phyloP scores from a whole-genome alignment of 331 rosid species.

The Quercus phellos region DNA sequence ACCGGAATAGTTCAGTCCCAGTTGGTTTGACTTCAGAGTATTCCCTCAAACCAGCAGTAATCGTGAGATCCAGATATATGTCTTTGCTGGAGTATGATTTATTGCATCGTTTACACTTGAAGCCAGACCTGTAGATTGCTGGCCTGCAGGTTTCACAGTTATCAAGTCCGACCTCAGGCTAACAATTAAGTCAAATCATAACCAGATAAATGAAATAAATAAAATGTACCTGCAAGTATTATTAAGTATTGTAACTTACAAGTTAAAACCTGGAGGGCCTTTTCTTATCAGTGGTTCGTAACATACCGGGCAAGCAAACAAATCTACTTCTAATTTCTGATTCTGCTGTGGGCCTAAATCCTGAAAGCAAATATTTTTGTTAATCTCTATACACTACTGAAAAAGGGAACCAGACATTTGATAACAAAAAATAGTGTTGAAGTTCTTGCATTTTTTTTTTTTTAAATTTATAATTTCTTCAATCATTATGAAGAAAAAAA shows the following conservation, averaged over 20 bases:
- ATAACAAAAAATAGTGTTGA: not conserved
- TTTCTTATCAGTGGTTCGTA: slow-evolving; percentile 81
- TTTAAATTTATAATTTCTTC: not conserved
- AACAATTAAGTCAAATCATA: not conserved
- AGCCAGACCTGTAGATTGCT: slow-evolving; percentile 87
- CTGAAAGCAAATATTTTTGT: slow-evolving; percentile 26
- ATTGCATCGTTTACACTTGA: slow-evolving; percentile 72
- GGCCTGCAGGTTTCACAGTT: slow-evolving; percentile 40
- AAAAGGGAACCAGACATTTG: not conserved
- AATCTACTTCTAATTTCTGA: slow-evolving; percentile 39
- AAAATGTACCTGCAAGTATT: not conserved
- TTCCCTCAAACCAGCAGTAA: slow-evolving; percentile 66
- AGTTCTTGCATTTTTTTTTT: not conserved
- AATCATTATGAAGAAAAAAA: not conserved
- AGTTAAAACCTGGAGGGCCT: slow-evolving; percentile 76
- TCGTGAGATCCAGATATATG: slow-evolving; percentile 68
- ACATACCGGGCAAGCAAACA: slow-evolving; percentile 84
- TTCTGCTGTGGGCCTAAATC: slow-evolving; percentile 30
- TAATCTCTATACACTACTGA: slow-evolving; percentile 1
- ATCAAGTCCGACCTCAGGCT: slow-evolving; percentile 11
- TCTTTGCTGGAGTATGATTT: slow-evolving; percentile 82
- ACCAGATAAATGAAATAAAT: not conserved
- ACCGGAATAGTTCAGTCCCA: slow-evolving; percentile 76
- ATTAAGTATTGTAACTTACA: slow-evolving; percentile 49
- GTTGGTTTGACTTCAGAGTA: slow-evolving; percentile 66